Base-by-base conservation (phyloP, 257 asterid species). In the Gentiana macrophylla region DNA sequence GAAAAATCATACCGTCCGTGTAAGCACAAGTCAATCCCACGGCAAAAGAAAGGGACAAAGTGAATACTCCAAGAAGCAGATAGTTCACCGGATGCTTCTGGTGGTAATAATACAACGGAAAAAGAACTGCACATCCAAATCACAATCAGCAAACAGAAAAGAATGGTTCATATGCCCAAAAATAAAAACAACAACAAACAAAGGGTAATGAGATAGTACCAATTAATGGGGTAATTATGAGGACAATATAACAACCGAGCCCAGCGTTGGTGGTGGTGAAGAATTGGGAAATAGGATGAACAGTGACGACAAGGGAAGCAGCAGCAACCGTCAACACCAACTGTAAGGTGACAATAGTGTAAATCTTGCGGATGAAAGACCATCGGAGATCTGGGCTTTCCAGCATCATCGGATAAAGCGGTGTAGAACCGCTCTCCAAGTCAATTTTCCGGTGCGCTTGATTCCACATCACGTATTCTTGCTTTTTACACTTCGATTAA, bases 21-120 rank as follows among this genome's bases (percentile, higher is more conserved):
- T n/a, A 82, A 5, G 98, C 83, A 54, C 96, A 86, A 43, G 95
- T 77, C 72, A 91, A 68, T 35, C 98, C 98, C 57, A 86, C 75
- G 1, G 77, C 77, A 1, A 79, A 86, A 1, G 98, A 83, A 8
- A 91, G 64, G 33, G 94, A 38, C 60, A 74, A 53, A 3, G 98
- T 86, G 56, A 91, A 91, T 5, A 91, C 1, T 50, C 79, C 96
- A 60, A 91, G 94, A n/a, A 90, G 82, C 6, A 86, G 3, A 49
- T 77, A 90, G 68, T 91, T 91, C 68, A 72, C 57, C 8, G 98
- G 96, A 67, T 91, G 96, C 67, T 12, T 76, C 89, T 82, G 85
- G 77, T 80, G 63, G 66, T 79, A 86, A 69, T 74, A 84, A 62
- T 69, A 79, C 82, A 90, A 55, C 1, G 95, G 95, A 2, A 69